These are phyloP conservation scores for Pichia sporocuriosa DNA, from an alignment of 805 yeast species.

Conservation along the genomic window DNA sequence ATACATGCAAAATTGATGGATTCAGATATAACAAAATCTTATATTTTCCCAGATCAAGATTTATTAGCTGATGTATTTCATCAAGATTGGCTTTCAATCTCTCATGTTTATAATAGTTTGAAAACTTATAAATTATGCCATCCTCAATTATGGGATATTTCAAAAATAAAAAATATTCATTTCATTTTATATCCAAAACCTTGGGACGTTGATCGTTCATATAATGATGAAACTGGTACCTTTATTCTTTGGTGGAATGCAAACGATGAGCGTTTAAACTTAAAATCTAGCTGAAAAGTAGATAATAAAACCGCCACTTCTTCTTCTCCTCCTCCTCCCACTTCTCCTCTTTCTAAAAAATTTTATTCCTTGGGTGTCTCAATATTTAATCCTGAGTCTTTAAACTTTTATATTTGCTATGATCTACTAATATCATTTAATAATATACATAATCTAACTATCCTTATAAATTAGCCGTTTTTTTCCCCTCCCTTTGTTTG, in stretches of 20 bases:
- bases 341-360: no score
- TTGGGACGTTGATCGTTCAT: conserved; percentile 38
- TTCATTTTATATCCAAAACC: conserved; percentile 56
- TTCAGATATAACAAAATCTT: conserved; percentile 32
- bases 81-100: conserved; percentile 43
- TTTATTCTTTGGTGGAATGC: conserved; percentile 46
- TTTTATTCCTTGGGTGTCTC: no score
- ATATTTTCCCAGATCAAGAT: conserved; percentile 55
- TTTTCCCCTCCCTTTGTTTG: no score
- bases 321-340: no score
- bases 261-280: conserved; percentile 34
- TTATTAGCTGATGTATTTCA: conserved; percentile 47
- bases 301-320: no score
- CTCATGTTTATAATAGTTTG: conserved; percentile 49
- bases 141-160: conserved; percentile 38
- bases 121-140: conserved; percentile 45
- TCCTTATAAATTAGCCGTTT: no score
- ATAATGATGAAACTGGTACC: conserved; percentile 38
- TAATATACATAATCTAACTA: no score
- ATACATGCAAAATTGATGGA: conserved; percentile 36
- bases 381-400: no score
- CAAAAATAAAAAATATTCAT: conserved; percentile 49
- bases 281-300: no score
- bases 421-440: no score
- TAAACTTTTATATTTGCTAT: no score